Percentiles rank a stretch among this genome's conserved stretches.
These are phyloP conservation scores for Clitopilus passeckerianus DNA, from an alignment of 768 basidiomycete species.

Conservation along the genomic window DNA sequence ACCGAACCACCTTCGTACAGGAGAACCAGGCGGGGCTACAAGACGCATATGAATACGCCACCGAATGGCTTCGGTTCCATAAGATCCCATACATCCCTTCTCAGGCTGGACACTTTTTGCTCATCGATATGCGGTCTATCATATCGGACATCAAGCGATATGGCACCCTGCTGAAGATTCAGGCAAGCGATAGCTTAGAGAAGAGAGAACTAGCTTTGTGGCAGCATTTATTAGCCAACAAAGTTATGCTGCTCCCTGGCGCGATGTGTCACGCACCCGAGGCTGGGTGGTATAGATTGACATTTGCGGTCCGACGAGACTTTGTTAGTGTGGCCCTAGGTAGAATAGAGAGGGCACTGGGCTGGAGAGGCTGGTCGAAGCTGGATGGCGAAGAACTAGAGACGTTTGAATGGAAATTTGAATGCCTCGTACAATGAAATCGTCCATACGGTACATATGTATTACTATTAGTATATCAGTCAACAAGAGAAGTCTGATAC, in stretches of 20 bases:
- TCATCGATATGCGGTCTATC: constrained; percentile 10
- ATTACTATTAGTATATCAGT: no score
- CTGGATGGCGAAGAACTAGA: neutral
- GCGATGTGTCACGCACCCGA: constrained; percentile 1
- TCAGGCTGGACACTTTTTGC: constrained; percentile 13
- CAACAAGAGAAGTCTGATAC: no score
- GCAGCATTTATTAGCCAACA: neutral
- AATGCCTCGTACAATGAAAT: no score
- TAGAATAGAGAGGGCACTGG: constrained; percentile 8
- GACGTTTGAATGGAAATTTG: neutral
- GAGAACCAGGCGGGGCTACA: constrained; percentile 10
- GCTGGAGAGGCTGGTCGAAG: neutral
- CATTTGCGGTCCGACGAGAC: constrained; percentile 8
- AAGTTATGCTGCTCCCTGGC: constrained; percentile 3
- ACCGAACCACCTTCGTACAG: constrained; percentile 12
- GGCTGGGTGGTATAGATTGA: constrained; percentile 8
- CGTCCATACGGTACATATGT: no score
- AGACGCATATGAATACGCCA: constrained; percentile 16
- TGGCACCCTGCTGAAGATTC: neutral
- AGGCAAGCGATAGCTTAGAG: neutral
- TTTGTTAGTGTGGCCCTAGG: constrained; percentile 3
- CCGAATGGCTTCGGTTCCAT: constrained; percentile 19
- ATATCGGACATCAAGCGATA: constrained; percentile 4
- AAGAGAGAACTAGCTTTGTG: constrained; percentile 3
- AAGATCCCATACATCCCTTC: constrained; percentile 11